phyloP scores from a whole-genome alignment of 2,329 filamentous ascomycete genomes.

The Curvularia hawaiiensis region DNA sequence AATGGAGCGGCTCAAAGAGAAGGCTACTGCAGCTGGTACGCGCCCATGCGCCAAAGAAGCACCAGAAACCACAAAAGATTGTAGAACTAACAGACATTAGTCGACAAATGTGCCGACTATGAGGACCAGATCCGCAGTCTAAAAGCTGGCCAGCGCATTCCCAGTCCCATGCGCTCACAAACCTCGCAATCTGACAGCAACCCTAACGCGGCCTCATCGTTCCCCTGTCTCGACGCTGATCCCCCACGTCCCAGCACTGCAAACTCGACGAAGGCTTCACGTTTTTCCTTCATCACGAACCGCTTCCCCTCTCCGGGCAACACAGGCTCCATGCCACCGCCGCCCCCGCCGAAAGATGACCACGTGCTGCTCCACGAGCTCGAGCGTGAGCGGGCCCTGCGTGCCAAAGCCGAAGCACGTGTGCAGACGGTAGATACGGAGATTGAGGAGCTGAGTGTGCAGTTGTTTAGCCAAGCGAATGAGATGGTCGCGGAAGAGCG shows the following conservation, averaged over 20 bases:
- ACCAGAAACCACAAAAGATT: neutral
- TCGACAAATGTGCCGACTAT: conserved; percentile 71
- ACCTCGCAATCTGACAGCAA: conserved; percentile 23
- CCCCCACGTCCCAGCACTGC: conserved; percentile 39
- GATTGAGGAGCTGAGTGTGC: conserved; percentile 77
- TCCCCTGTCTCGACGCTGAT: conserved; percentile 29
- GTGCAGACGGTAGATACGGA: conserved; percentile 71
- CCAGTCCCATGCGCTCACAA: conserved; percentile 12
- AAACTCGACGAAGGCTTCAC: conserved; percentile 40
- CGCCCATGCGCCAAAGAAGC: conserved; percentile 7
- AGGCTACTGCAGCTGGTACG: conserved; percentile 67
- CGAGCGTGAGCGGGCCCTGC: conserved; percentile 68
- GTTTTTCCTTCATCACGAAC: conserved; percentile 52
- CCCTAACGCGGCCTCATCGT: conserved; percentile 15
- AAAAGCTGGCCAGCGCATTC: conserved; percentile 9
- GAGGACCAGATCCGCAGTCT: conserved; percentile 75
- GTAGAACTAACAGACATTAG: conserved; percentile 39
- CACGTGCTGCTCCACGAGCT: conserved; percentile 66
- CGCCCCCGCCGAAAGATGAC: conserved; percentile 39
- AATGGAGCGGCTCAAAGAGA: conserved; percentile 71
- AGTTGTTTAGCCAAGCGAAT: conserved; percentile 81
- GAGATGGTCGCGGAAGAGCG: conserved; percentile 84
- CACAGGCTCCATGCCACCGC: conserved; percentile 35
- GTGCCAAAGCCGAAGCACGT: conserved; percentile 71
- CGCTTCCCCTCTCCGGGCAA: conserved; percentile 44